These are phyloP conservation scores for Didymella glomerata DNA, from an alignment of 2,329 filamentous ascomycete genomes.

Conservation along the genomic window DNA sequence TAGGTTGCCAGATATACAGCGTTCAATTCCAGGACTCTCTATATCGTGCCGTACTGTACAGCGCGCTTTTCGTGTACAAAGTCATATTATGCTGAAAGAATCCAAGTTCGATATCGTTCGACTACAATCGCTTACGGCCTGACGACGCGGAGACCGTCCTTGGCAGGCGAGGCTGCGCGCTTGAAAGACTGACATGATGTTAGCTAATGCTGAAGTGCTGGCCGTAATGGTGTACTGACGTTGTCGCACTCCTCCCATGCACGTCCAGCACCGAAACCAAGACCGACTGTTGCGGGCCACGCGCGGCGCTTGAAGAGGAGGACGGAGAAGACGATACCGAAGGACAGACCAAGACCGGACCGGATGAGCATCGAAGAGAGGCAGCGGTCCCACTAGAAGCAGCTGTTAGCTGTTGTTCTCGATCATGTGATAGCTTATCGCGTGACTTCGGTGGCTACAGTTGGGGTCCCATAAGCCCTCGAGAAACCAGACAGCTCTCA, in stretches of 20 bases:
- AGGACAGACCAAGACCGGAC: constrained; percentile 92
- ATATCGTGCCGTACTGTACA: constrained; percentile 50
- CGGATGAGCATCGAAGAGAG: constrained; percentile 97
- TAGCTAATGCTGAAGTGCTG: background rate
- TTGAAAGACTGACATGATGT: constrained; percentile 58
- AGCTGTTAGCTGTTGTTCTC: constrained; percentile 29
- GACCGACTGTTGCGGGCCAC: constrained; percentile 94
- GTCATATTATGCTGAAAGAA: constrained; percentile 28
- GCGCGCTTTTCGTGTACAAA: constrained; percentile 34
- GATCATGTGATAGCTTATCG: constrained; percentile 22
- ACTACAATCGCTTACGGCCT: constrained; percentile 48
- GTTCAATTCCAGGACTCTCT: constrained; percentile 42
- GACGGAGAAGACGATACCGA: constrained; percentile 98
- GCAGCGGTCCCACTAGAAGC: constrained; percentile 92
- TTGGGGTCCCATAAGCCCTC: background rate
- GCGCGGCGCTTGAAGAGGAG: constrained; percentile 97
- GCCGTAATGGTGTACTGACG: constrained; percentile 47
- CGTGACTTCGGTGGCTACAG: constrained; percentile 22
- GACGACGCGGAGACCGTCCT: constrained; percentile 59
- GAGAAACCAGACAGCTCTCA: background rate
- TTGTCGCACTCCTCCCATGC: constrained; percentile 99
- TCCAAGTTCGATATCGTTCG: constrained; percentile 8
- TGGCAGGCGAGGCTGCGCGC: constrained; percentile 57
- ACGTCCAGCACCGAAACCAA: constrained; percentile 93
- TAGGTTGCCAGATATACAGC: constrained; percentile 36